phyloP scores from a whole-genome alignment of 2,329 filamentous ascomycete species.

The Stachybotrys chlorohalonatus region DNA sequence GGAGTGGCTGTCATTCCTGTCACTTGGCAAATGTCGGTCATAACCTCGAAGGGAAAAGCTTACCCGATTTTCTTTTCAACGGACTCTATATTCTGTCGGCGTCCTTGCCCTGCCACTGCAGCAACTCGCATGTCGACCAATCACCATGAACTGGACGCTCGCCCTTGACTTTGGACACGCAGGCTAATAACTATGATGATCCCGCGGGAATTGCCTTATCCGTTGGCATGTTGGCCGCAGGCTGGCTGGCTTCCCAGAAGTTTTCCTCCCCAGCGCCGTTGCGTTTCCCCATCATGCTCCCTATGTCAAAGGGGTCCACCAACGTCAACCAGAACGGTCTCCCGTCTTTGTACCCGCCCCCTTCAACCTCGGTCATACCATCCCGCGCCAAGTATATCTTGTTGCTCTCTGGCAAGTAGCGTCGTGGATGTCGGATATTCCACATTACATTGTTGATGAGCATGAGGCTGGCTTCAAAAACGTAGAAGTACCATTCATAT shows the following conservation, averaged over 20 bases:
- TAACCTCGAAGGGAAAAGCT: too few relatives aligned
- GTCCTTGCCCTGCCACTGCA: not conserved
- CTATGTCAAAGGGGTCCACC: constrained; percentile 30
- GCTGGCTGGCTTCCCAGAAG: constrained; percentile 23
- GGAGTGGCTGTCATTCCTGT: too few relatives aligned
- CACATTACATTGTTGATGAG: constrained; percentile 38
- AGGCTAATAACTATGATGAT: too few relatives aligned
- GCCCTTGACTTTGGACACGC: not conserved
- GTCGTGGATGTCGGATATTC: constrained; percentile 41
- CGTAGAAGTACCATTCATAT: constrained; percentile 51
- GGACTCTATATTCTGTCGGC: not conserved
- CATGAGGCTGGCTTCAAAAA: constrained; percentile 48
- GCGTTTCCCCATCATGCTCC: constrained; percentile 19
- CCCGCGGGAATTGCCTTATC: not conserved
- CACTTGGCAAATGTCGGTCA: too few relatives aligned
- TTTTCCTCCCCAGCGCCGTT: constrained; percentile 17
- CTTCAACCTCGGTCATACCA: constrained; percentile 37
- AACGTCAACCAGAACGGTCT: constrained; percentile 32
- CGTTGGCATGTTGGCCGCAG: not conserved
- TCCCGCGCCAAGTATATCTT: constrained; percentile 42
- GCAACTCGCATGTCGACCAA: not conserved
- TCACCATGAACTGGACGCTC: not conserved
- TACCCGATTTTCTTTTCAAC: not conserved
- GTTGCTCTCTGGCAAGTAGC: constrained; percentile 37
- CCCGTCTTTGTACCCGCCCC: constrained; percentile 39